A percentile compares a stretch with the other conserved stretches of the same genome.
Evolutionary conservation across 495 filamentous ascomycete species (phyloP).

Genomic region (Penicillium manginii): DNA sequence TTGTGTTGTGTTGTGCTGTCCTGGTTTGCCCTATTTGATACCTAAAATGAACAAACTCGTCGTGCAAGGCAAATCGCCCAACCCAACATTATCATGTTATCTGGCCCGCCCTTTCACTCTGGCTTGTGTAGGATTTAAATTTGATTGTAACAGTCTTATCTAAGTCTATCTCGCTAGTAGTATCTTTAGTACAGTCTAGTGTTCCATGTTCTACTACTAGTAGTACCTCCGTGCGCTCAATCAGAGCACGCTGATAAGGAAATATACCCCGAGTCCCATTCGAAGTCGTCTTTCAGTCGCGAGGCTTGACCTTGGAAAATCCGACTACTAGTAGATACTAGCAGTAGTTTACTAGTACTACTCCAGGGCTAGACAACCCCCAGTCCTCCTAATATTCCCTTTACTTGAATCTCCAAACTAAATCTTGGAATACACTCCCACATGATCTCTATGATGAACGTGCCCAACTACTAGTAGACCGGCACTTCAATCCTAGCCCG

Average conservation of each 20-base stretch:
- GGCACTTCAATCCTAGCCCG: background rate
- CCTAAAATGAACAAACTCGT: background rate
- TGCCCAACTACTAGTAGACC: background rate
- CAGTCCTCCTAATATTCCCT: too few relatives aligned
- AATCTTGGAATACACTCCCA: background rate
- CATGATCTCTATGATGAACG: background rate
- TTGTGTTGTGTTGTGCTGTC: background rate
- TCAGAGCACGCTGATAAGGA: slow-evolving; percentile 8
- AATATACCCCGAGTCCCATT: too few relatives aligned
- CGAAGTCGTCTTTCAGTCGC: too few relatives aligned
- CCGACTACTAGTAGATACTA: too few relatives aligned
- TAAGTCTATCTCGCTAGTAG: background rate
- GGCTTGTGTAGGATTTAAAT: background rate
- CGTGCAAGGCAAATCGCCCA: background rate
- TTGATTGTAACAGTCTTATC: slow-evolving; percentile 2
- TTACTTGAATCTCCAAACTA: too few relatives aligned
- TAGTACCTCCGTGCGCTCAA: background rate
- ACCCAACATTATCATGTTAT: too few relatives aligned
- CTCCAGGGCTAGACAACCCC: too few relatives aligned
- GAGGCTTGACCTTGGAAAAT: too few relatives aligned
- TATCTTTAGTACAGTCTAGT: background rate
- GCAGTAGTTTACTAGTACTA: too few relatives aligned
- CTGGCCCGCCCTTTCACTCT: background rate
- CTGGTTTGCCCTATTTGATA: background rate
- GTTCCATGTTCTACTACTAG: background rate